Percentiles rank a stretch among this genome's conserved stretches.
Evolutionary conservation across 352 stramenopile species (phyloP).

Genomic region (Pilasporangium apinafurcum): DNA sequence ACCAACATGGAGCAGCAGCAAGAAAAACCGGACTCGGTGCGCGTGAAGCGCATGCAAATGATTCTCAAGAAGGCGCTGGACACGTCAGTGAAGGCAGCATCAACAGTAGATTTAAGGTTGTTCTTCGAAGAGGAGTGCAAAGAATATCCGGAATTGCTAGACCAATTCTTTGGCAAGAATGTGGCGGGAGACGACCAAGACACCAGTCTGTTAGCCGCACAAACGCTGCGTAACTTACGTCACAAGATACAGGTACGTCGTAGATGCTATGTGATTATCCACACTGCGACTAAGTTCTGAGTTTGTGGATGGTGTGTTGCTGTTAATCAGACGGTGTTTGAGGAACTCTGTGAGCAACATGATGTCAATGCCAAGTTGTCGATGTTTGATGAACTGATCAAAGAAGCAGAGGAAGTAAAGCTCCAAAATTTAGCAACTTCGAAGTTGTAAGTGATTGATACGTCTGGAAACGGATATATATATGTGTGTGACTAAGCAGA

Average conservation of each 20-base stretch:
- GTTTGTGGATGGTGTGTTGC: background rate
- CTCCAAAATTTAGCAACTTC: slow-evolving; percentile 22
- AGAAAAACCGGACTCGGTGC: slow-evolving; percentile 16
- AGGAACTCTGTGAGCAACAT: slow-evolving; percentile 41
- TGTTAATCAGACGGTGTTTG: slow-evolving; percentile 37
- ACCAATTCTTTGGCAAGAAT: slow-evolving; percentile 29
- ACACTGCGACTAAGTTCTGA: background rate
- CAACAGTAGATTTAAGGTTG: slow-evolving; percentile 32
- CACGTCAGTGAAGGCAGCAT: slow-evolving; percentile 43
- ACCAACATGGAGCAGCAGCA: slow-evolving; percentile 5
- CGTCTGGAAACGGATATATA: too few relatives aligned
- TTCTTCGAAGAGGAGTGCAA: slow-evolving; percentile 46
- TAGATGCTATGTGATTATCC: background rate
- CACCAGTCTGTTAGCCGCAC: slow-evolving; percentile 34
- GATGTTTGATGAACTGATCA: slow-evolving; percentile 37
- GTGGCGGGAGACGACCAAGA: slow-evolving; percentile 32
- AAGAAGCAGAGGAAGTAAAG: slow-evolving; percentile 29
- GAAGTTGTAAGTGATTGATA: slow-evolving; percentile 7
- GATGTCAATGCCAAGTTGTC: slow-evolving; percentile 40
- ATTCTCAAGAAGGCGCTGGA: slow-evolving; percentile 65
- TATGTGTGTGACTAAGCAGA: too few relatives aligned
- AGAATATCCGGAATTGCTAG: slow-evolving; percentile 40
- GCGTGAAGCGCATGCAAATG: slow-evolving; percentile 50
- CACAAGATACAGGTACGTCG: slow-evolving; percentile 35
- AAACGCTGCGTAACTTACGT: slow-evolving; percentile 41